Conservation (phyloP, 768 basidiomycete genomes). For the Auriscalpium orientale region DNA sequence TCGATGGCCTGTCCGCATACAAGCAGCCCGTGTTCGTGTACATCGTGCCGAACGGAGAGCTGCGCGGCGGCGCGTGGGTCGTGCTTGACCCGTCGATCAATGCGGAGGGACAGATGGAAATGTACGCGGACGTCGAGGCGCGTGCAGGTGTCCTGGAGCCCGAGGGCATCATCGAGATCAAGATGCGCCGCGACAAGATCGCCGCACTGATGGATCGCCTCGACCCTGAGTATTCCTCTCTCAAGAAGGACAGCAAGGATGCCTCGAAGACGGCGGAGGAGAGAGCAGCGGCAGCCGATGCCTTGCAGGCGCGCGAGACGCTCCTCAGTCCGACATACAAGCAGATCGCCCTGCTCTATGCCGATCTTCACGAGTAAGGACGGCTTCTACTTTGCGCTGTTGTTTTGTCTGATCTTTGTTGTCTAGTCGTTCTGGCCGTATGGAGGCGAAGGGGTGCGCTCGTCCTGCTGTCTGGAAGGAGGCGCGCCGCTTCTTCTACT, state of each 20-base stretch:
- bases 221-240: constrained; percentile 70
- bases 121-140: constrained; percentile 96
- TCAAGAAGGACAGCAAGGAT: constrained; percentile 80
- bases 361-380: constrained; percentile 91
- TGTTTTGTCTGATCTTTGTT: neutral
- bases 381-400: neutral
- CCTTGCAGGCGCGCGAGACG: constrained; percentile 69
- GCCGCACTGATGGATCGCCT: constrained; percentile 87
- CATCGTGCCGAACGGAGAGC: constrained; percentile 96
- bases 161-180: constrained; percentile 96
- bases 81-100: constrained; percentile 98
- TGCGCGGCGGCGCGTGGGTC: constrained; percentile 99
- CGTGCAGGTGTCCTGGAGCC: constrained; percentile 96
- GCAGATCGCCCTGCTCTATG: constrained; percentile 88
- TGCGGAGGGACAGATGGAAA: constrained; percentile 87
- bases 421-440: constrained; percentile 80
- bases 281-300: constrained; percentile 57
- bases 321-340: constrained; percentile 85
- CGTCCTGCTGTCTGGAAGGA: constrained; percentile 82
- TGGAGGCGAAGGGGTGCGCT: constrained; percentile 97
- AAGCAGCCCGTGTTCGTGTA: constrained; percentile 98
- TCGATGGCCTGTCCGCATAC: constrained; percentile 94
- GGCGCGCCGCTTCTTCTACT: constrained; percentile 87
- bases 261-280: constrained; percentile 65
- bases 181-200: constrained; percentile 94